Base-by-base conservation (phyloP, 306 rosid genomes). In the Neltuma alba region DNA sequence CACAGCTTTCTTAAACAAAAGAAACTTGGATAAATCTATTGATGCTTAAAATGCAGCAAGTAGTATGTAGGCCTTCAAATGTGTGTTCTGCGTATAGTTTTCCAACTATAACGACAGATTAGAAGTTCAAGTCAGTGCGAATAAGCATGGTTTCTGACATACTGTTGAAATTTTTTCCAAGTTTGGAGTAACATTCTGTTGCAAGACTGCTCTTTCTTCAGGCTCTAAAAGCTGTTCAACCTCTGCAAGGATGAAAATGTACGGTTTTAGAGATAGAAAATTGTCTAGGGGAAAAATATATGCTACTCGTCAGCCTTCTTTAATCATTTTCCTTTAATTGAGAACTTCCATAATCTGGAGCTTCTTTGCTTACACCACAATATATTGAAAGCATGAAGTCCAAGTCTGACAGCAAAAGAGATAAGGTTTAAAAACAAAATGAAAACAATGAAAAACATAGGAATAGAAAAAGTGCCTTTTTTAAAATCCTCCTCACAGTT, bases 141-240 rank as follows among this genome's bases (percentile, higher is more conserved):
- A 42, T 42, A 73, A 41, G 80, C 72, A 68, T 47, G 30, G 72
- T 65, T 25, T 71, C 71, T 78, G 68, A 79, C 89, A 72, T 87
- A 95, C 99, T 21, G 97, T 86, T 78, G 93, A 89, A 81, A 92
- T 78, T 76, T 86, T 95, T 71, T 79, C 88, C 82, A 95, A 65
- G 76, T 89, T 62, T 70, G 95, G 91, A 80, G 86, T 80, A 14
- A 81, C 82, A 87, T 91, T 88, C 85, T 86, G 91, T 65, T 83
- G 87, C 87, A 92, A 83, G 81, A 88, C 89, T 54, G 83, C 94
- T 79, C 83, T 79, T 92, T 92, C 97, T 86, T 90, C 94, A 7
- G 90, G 92, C 65, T 79, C 94, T 89, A 95, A 85, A 80, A 95
- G 96, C 73, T 77, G 92, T 82, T 95, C 99, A 79, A 92, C 86